Conservation (phyloP, 805 yeast species). For the Soucietia sequanensis region DNA sequence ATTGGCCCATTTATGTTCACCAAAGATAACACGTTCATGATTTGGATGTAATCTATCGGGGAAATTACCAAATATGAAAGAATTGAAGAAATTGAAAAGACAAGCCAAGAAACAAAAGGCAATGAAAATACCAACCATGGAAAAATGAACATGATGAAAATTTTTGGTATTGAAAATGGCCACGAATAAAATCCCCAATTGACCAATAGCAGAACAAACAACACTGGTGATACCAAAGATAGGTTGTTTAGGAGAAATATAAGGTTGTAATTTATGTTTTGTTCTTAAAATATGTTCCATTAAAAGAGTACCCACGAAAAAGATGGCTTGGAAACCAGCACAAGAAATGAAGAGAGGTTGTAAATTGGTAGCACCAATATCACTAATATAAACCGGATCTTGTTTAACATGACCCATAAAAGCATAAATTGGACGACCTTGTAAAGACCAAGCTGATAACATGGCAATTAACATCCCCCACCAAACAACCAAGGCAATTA, state of each 20-base stretch:
- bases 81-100: constrained; percentile 33
- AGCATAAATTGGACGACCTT: constrained; percentile 72
- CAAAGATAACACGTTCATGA: constrained; percentile 40
- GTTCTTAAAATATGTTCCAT: constrained; percentile 64
- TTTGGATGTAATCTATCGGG: constrained; percentile 37
- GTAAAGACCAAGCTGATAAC: constrained; percentile 72
- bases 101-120: constrained; percentile 57
- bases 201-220: constrained; percentile 54
- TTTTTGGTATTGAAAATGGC: constrained; percentile 66
- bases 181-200: constrained; percentile 71
- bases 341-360: constrained; percentile 84
- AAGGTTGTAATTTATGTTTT: constrained; percentile 54
- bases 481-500: constrained; percentile 71
- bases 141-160: constrained; percentile 57
- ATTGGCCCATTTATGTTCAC: constrained; percentile 35
- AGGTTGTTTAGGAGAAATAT: constrained; percentile 43
- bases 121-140: constrained; percentile 75
- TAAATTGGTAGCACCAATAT: constrained; percentile 83
- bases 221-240: constrained; percentile 41
- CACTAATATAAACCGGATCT: constrained; percentile 70
- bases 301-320: constrained; percentile 61
- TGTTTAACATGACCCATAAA: constrained; percentile 46
- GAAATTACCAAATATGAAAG: constrained; percentile 38
- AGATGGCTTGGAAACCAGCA: constrained; percentile 72
- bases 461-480: constrained; percentile 88